Conservation (phyloP, 306 rosid species). For the apple (Malus domestica) region DNA sequence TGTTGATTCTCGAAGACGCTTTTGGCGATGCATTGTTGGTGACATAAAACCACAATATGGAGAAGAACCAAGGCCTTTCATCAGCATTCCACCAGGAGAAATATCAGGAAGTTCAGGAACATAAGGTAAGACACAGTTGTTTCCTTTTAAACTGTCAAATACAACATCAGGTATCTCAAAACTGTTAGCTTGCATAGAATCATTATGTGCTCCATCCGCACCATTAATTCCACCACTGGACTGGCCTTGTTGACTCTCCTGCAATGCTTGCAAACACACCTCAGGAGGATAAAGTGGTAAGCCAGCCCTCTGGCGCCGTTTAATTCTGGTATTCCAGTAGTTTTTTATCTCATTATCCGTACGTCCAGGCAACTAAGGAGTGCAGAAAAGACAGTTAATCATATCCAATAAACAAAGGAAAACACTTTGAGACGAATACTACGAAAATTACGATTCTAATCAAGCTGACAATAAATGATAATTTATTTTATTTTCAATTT, state of each 20-base stretch:
- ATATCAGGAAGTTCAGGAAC: conserved; percentile 45
- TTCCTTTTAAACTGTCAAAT: conserved; percentile 54
- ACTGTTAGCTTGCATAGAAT: conserved; percentile 36
- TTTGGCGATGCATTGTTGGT: conserved; percentile 48
- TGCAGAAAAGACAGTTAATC: conserved; percentile 21
- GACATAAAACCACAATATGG: conserved; percentile 44
- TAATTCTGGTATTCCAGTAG: conserved; percentile 95
- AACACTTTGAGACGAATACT: not conserved
- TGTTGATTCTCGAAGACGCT: conserved; percentile 57
- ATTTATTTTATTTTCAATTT: not conserved
- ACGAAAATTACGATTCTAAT: not conserved
- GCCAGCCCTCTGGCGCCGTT: conserved; percentile 89
- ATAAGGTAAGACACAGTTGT: conserved; percentile 44
- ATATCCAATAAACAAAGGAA: not conserved
- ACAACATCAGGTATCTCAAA: conserved; percentile 53
- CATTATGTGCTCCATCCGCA: conserved; percentile 39
- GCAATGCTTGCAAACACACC: conserved; percentile 44
- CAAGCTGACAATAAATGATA: not conserved
- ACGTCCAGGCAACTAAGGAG: conserved; percentile 85
- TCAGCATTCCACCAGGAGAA: conserved; percentile 34
- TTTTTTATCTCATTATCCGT: conserved; percentile 99
- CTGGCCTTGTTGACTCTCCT: conserved; percentile 46
- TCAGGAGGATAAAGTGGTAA: conserved; percentile 92
- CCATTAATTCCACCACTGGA: conserved; percentile 34
- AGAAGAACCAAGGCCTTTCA: conserved; percentile 59